A percentile compares a stretch with the other conserved stretches of the same genome.
These are phyloP conservation scores for Posidonia australis DNA, from an alignment of 106 monocot genomes.

Conservation along the genomic window DNA sequence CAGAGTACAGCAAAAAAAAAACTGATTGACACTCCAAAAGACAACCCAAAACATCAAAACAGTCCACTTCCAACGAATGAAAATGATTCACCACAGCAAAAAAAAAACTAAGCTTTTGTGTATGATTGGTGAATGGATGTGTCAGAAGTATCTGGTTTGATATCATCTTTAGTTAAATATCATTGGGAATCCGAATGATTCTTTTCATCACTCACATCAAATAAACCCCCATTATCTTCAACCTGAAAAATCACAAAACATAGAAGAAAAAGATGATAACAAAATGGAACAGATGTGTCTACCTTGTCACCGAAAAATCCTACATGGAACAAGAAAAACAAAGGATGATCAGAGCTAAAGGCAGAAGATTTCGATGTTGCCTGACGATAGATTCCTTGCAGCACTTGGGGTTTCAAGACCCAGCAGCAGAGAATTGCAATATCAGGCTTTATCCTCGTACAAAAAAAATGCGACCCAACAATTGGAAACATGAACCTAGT, in stretches of 20 bases:
- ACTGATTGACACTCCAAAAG: not conserved
- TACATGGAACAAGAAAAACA: not conserved
- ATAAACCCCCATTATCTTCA: not conserved
- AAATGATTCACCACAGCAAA: not conserved
- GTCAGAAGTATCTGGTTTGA: constrained; percentile 19
- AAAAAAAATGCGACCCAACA: no score
- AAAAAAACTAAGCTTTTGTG: no score
- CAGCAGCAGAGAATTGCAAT: constrained; percentile 18
- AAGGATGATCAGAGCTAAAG: constrained; percentile 14
- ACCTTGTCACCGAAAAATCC: constrained; percentile 19
- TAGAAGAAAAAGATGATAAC: not conserved
- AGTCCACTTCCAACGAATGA: no score
- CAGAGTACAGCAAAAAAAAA: not conserved
- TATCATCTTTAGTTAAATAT: constrained; percentile 7
- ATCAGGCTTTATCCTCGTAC: no score
- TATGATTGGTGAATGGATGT: not conserved
- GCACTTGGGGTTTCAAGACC: not conserved
- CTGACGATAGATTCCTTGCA: constrained; percentile 20
- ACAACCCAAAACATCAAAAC: not conserved
- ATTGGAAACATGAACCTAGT: no score
- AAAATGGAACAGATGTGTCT: constrained; percentile 4
- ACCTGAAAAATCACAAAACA: not conserved
- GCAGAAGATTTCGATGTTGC: constrained; percentile 11
- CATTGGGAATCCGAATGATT: constrained; percentile 12
- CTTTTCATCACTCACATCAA: not conserved